Base-by-base conservation (phyloP, 192 early-diverging fungal species). In the Endogone sp. region DNA sequence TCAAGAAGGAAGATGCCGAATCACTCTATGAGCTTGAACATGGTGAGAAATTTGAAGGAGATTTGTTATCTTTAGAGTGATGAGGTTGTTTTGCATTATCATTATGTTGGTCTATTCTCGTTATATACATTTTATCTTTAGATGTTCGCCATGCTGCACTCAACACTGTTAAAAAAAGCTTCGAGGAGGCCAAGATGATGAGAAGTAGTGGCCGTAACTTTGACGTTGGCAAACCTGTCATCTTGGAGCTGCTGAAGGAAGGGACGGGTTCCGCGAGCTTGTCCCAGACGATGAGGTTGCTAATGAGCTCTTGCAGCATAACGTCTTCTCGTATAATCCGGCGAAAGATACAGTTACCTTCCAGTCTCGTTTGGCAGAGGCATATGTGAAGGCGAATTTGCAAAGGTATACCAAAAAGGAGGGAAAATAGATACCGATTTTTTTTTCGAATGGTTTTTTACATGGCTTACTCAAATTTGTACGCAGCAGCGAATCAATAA, bases 111-210 rank as follows among this genome's bases (percentile, higher is more conserved):
- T 44, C 37, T 4, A 44, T 68, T 68, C 29, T 62, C 67, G 58
- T 68, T n/a, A 31, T 25, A 68, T 29, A 68, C 58, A 68, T 68
- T 61, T 31, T 68, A 37, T 37, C 61, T 68, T 68, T 30, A 68
- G 67, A 32, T 57, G 59, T 68, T 68, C 59, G 59, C 58, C 26
- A 68, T 57, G 30, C 13, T 31, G 67, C 56, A 23, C 27, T 61
- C 29, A 4, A 16, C 20, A 25, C 27, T 21, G 11, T 61, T 25
- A 31, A 61, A 26, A 0, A 62, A 30, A 68, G 61, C 56, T 68
- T 68, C 16, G 31, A 61, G 11, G 31, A 68, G 24, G 67, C 67
- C 62, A 2, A 23, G 37, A 68, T 68, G 67, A 3, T 68, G 4
- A 22, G 23, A 2, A 28, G n/a, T n/a, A 56, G 3, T 16, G 26